Base-by-base conservation (phyloP, 306 rosid genomes). In the Cyclanthera cordifolia region DNA sequence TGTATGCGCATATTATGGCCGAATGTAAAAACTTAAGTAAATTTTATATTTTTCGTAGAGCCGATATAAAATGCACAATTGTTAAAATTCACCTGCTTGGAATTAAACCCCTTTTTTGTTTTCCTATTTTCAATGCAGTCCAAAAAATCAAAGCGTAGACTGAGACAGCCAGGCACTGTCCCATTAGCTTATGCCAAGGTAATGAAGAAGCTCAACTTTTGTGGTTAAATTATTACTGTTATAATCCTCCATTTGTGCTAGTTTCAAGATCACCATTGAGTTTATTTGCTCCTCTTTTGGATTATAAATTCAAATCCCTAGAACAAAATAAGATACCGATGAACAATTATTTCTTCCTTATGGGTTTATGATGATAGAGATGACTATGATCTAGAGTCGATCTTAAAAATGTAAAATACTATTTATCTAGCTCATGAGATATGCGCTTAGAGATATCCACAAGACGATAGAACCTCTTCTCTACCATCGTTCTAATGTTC, bases 171-270 rank as follows among this genome's bases (percentile, higher is more conserved):
- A 6, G 86, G 78, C 16, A 75, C 75, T 59, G 96, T 93, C 55
- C 91, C 90, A 50, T 68, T 21, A 49, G 96, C 96, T 67, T 93
- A 81, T 58, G 95, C 98, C 76, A 89, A 78, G 81, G 91, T 87
- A 75, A 93, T 93, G 96, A 89, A 89, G 94, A 93, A 88, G 74
- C 96, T 89, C 72, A 77, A 51, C 79, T 93, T 89, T 78, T 74
- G 86, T 71, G 81, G 65, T 32, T 70, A 64, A 30, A 24, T 20
- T 23, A 64, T 6, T 19, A 64, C 3, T 19, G 37, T 14, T 21
- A 0, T 17, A 5, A 20, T 12, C 12, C 19, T 41, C 2, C 50
- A 19, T 11, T 39, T 19, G 30, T 63, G 19, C 28, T 41, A 43
- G 5, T 61, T 63, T 46, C 5, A 19, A 63, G 0, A 63, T 63